Base-by-base conservation (phyloP, 352 stramenopile genomes). In the Elongisporangium undulatum region DNA sequence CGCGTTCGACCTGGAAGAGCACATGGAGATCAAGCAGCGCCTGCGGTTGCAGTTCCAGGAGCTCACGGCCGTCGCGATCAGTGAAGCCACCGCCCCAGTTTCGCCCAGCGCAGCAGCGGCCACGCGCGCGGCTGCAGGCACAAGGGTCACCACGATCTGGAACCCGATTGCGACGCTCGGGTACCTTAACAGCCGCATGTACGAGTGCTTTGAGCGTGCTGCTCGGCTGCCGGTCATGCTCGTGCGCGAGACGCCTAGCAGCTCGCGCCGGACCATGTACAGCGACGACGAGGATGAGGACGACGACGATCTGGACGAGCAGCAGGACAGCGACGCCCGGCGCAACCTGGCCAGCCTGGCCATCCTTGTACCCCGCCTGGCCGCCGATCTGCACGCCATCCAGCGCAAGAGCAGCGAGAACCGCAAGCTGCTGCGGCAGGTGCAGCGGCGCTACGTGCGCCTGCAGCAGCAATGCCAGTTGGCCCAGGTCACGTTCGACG, bases 401-500 rank as follows among this genome's bases (percentile, higher is more conserved):
- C 74, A 85, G 54, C 74, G 69, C 8, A 82, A 83, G 34, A 57
- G 87, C 38, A 70, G 64, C 13, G 66, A 72, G 38, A 81, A 77
- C 29, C 70, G 83, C 21, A 67, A 65, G 8, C 51, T 59, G 12
- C 53, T 87, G 9, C 55, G 76, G 24, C 67, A 67, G 19, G 54
- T 87, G 9, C 55, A 76, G 24, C 67, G 66, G 19, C 72, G 67
- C 53, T 77, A 79, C 34, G 56, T 64, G 1, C 16, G 45, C 4
- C 64, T 89, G 1, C 73, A 87, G 50, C 75, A 64, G 39, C 58
- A 77, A 38, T 71, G 62, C 2, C 79, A 92, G 62, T 63, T 90
- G 2, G 82, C 81, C 19, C 74, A 82, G 15, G 62, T 94, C 3
- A 74, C 87, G 63, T 57, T 91, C 7, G 85, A 94, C 23, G 85